These are phyloP conservation scores for Alternaria postmessia DNA, from an alignment of 2,329 filamentous ascomycete species.

Conservation along the genomic window DNA sequence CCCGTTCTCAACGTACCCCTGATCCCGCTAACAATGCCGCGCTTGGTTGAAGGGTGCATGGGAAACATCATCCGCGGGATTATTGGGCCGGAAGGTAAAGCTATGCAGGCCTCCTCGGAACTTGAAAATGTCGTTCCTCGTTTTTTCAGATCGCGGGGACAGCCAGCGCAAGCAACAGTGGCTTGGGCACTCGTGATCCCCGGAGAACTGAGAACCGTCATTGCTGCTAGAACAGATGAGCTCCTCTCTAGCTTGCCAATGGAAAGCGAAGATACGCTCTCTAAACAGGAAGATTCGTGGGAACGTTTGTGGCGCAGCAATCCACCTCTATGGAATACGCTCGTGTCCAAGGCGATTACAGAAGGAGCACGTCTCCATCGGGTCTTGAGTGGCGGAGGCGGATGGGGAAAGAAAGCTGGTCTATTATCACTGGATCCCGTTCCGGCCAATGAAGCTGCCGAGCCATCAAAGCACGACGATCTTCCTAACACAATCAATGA, in stretches of 20 bases:
- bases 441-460: conserved; percentile 14
- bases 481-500: conserved; percentile 20
- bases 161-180: conserved; percentile 60
- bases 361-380: conserved; percentile 54
- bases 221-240: conserved; percentile 10
- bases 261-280: not conserved
- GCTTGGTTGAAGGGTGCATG: conserved; percentile 70
- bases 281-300: conserved; percentile 14
- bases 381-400: conserved; percentile 79
- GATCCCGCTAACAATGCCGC: conserved; percentile 68
- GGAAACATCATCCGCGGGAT: conserved; percentile 81
- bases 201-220: not conserved
- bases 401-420: conserved; percentile 83
- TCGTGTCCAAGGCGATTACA: conserved; percentile 30
- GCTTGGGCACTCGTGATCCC: conserved; percentile 79
- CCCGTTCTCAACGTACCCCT: conserved; percentile 58
- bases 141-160: conserved; percentile 59
- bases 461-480: conserved; percentile 5
- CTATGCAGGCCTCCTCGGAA: conserved; percentile 72
- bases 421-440: conserved; percentile 77
- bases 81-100: conserved; percentile 54
- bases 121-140: conserved; percentile 70
- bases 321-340: conserved; percentile 29
- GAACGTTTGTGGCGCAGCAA: conserved; percentile 32
- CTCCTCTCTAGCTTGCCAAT: conserved; percentile 11